Evolutionary conservation across 2,329 filamentous ascomycete genomes (phyloP), one percentile per base, ranked within the genome.

Genomic region (Blastomyces percursus): DNA sequence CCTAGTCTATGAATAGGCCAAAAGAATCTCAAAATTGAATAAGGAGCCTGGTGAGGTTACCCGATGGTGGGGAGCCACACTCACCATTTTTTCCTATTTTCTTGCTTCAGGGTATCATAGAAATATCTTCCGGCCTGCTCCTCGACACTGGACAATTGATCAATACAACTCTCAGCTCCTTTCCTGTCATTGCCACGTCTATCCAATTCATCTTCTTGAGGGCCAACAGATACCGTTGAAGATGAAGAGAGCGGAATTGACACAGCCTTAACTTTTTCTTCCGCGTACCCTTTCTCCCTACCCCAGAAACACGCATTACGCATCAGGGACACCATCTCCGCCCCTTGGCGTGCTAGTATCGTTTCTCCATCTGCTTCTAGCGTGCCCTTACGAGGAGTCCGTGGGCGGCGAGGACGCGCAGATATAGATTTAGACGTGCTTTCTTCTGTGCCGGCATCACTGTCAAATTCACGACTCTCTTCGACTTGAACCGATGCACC

Each of bases 241-340:
- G 66, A 50, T 12, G 58, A 46, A 14, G 40, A 30, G 42, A 59
- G 48, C 4, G 56, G 56, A 48, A 59, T 48, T 21, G 42, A 21
- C 27, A 65, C 44, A 50, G 72, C 46, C 3, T 65, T 69, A n/a
- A 77, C 76, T 42, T 69, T 71, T 24, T 72, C 66, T 65, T 78
- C 73, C 1, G 69, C 74, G 62, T 74, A 70, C 0, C 75, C 73
- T 55, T 72, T 75, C 64, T 77, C 75, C 6, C 72, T 69, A 0
- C 75, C 76, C 70, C 73, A 77, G 63, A 79, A 78, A 66, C 77
- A 79, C 3, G 76, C 76, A 38, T 72, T 67, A 5, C 71, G 74
- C 75, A 79, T 74, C 11, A 74, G 65, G 48, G 74, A 72, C 0
- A 74, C 74, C 72, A 79, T 74, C 60, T 79, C 76, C 30, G 68